Percentiles rank a stretch among this genome's conserved stretches.
Evolutionary conservation across 2,329 filamentous ascomycete species (phyloP).

Genomic region (Chaetomium globosum): DNA sequence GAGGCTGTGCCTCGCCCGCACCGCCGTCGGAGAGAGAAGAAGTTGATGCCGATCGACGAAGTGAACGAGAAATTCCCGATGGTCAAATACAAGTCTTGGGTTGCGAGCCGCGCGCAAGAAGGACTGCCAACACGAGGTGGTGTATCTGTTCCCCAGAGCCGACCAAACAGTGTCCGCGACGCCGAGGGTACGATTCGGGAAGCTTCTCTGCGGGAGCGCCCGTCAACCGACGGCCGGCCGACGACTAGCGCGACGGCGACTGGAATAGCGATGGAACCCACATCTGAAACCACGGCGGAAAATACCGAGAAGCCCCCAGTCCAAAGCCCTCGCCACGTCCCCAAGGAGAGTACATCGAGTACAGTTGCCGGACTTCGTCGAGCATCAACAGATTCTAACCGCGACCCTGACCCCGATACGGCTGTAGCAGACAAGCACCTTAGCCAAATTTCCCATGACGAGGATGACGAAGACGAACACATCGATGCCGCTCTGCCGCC

Average conservation of each 20-base stretch:
- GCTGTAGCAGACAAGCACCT: slow-evolving; percentile 30
- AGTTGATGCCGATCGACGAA: slow-evolving; percentile 98
- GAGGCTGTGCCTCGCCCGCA: slow-evolving; percentile 82
- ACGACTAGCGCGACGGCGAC: slow-evolving; percentile 37
- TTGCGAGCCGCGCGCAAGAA: slow-evolving; percentile 77
- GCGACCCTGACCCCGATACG: slow-evolving; percentile 24
- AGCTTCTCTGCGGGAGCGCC: slow-evolving; percentile 49
- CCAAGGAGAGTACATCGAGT: slow-evolving; percentile 39
- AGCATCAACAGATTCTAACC: slow-evolving; percentile 32
- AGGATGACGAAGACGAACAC: slow-evolving; percentile 72
- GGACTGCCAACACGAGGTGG: slow-evolving; percentile 84
- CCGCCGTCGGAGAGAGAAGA: slow-evolving; percentile 90
- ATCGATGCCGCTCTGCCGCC: slow-evolving; percentile 81
- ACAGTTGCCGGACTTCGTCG: slow-evolving; percentile 24
- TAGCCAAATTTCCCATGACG: slow-evolving; percentile 42
- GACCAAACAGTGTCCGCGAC: slow-evolving; percentile 72
- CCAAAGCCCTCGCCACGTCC: slow-evolving; percentile 32
- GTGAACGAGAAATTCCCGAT: slow-evolving; percentile 97
- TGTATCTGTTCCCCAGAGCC: slow-evolving; percentile 72
- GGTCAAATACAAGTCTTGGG: slow-evolving; percentile 95
- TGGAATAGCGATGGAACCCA: slow-evolving; percentile 1
- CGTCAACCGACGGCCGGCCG: slow-evolving; percentile 49
- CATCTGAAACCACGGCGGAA: slow-evolving; percentile 39
- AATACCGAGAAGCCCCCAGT: slow-evolving; percentile 33
- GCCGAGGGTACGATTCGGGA: slow-evolving; percentile 59